Percentiles rank a stretch among this genome's conserved stretches.
These are phyloP conservation scores for Kazachstania psychrophila DNA, from an alignment of 805 yeast genomes.

Conservation along the genomic window DNA sequence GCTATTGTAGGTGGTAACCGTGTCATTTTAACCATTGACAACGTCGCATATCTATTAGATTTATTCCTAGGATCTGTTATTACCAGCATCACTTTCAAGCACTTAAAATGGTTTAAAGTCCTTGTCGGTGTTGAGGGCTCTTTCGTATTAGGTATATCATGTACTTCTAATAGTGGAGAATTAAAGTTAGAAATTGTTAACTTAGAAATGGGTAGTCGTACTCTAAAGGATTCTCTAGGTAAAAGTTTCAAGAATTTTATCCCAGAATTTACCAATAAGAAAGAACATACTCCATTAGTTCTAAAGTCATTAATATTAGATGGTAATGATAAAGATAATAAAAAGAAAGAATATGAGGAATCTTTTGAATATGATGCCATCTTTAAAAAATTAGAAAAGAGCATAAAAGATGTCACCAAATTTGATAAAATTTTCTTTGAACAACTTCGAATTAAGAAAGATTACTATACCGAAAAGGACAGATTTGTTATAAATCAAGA, in stretches of 20 bases:
- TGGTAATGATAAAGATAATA: slow-evolving; percentile 7
- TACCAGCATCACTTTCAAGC: slow-evolving; percentile 1
- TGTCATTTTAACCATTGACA: slow-evolving; percentile 22
- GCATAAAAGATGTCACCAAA: slow-evolving; percentile 14
- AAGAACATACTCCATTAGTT: neutral
- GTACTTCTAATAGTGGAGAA: slow-evolving; percentile 5
- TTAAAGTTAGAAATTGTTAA: slow-evolving; percentile 25
- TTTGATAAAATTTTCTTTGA: slow-evolving; percentile 29
- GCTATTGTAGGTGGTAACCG: slow-evolving; percentile 26
- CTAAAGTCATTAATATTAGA: slow-evolving; percentile 22
- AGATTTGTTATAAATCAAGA: slow-evolving; percentile 47
- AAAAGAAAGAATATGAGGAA: slow-evolving; percentile 7
- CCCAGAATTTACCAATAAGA: neutral
- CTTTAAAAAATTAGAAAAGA: slow-evolving; percentile 19
- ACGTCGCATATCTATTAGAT: slow-evolving; percentile 24
- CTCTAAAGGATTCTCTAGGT: slow-evolving; percentile 60
- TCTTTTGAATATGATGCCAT: slow-evolving; percentile 19
- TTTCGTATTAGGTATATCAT: slow-evolving; percentile 8
- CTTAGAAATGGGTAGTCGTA: slow-evolving; percentile 57
- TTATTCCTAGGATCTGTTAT: slow-evolving; percentile 12
- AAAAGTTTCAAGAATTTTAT: slow-evolving; percentile 35
- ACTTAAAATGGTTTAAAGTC: slow-evolving; percentile 8
- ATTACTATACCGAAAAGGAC: slow-evolving; percentile 58
- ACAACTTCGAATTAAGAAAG: slow-evolving; percentile 30
- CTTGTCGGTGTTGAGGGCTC: slow-evolving; percentile 7